Conservation (phyloP, 257 asterid species). For the Plantago ovata region DNA sequence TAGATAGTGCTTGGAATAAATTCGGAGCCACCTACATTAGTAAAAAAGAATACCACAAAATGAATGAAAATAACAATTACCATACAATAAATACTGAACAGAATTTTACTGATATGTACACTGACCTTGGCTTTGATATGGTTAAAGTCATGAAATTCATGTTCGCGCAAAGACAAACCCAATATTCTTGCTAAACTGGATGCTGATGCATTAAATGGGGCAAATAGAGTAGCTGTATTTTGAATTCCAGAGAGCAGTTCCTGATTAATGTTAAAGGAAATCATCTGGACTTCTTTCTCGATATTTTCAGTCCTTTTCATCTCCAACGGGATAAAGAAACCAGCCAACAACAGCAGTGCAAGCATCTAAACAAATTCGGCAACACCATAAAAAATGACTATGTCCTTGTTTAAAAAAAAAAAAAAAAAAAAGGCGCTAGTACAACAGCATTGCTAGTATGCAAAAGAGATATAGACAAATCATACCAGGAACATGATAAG, state of each 20-base stretch:
- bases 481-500: constrained; percentile 40
- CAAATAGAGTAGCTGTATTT: constrained; percentile 23
- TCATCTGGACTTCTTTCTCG: constrained; percentile 27
- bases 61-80: background rate
- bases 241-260: constrained; percentile 23
- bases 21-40: constrained; percentile 35
- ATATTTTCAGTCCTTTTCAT: constrained; percentile 27
- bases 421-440: background rate
- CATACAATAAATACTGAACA: background rate
- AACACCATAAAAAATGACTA: background rate
- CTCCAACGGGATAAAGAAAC: constrained; percentile 44
- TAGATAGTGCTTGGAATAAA: constrained; percentile 42
- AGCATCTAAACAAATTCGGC: constrained; percentile 29
- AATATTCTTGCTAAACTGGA: constrained; percentile 27
- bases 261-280: constrained; percentile 20
- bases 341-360: constrained; percentile 34
- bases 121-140: constrained; percentile 29
- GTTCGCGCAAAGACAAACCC: constrained; percentile 21
- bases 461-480: background rate
- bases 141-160: constrained; percentile 22
- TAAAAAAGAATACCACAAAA: background rate
- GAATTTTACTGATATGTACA: background rate
- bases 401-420: too few species aligned
- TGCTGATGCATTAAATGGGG: constrained; percentile 34
- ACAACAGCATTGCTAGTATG: background rate